Conservation (phyloP, 176 grass and related monocot genomes). For the Eragrostis curvula region DNA sequence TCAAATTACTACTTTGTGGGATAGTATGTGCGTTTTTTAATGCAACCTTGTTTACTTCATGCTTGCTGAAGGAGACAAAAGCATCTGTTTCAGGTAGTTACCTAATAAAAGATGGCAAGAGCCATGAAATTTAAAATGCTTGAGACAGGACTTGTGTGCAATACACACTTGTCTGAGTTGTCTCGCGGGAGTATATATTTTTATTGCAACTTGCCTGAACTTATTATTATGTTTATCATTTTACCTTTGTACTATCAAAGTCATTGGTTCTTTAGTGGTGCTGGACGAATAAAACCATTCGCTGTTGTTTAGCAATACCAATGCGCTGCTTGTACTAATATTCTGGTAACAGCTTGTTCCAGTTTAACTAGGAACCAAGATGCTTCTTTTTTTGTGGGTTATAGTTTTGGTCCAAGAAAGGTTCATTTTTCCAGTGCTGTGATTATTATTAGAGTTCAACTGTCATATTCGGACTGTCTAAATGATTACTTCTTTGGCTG, state of each 20-base stretch:
- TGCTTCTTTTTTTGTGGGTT: not conserved
- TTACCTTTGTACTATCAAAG: not conserved
- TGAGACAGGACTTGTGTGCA: not conserved
- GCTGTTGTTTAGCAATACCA: not conserved
- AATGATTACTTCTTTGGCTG: not conserved
- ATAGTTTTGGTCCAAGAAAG: not conserved
- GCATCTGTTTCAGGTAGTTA: not conserved
- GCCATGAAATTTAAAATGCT: not conserved
- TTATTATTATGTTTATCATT: not conserved
- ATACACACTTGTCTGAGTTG: not conserved
- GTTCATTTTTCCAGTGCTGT: not conserved
- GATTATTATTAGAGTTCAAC: not conserved
- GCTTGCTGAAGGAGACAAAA: not conserved
- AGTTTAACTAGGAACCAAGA: not conserved
- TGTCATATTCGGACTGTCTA: not conserved
- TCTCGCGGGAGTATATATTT: slow-evolving; percentile 14
- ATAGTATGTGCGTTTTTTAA: not conserved
- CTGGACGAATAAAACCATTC: not conserved
- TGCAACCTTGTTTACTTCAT: not conserved
- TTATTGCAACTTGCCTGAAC: slow-evolving; percentile 1
- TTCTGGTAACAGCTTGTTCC: not conserved
- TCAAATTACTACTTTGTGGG: not conserved
- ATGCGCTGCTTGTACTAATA: slow-evolving; percentile 17
- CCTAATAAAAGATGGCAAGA: not conserved
- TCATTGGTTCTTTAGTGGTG: not conserved